These are phyloP conservation scores for Teratosphaeria nubilosa DNA, from an alignment of 2,329 filamentous ascomycete species.

Conservation along the genomic window DNA sequence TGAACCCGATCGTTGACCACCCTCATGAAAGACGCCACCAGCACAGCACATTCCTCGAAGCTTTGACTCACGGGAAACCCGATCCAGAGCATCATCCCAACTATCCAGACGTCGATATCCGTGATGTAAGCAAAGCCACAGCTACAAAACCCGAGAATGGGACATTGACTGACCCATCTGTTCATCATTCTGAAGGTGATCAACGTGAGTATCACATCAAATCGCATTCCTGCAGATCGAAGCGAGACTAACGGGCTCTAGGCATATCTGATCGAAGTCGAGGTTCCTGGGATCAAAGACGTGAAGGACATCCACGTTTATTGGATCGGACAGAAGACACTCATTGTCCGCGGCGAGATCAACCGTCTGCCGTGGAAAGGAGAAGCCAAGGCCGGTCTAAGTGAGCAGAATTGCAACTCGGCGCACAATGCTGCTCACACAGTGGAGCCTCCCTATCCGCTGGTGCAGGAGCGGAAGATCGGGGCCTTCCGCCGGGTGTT, in stretches of 20 bases:
- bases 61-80: constrained; percentile 5
- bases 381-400: not conserved
- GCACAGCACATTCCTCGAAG: constrained; percentile 7
- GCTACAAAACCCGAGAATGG: not conserved
- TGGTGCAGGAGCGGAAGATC: constrained; percentile 4
- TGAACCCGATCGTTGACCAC: constrained; percentile 4
- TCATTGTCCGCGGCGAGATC: not conserved
- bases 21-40: constrained; percentile 9
- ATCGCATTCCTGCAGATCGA: not conserved
- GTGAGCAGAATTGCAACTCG: not conserved
- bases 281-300: not conserved
- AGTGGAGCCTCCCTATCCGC: constrained; percentile 1
- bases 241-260: not conserved
- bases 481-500: constrained; percentile 9
- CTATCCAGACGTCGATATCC: constrained; percentile 10
- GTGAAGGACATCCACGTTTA: not conserved
- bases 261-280: not conserved
- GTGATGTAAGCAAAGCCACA: constrained; percentile 2
- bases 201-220: not conserved
- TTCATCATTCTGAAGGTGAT: constrained; percentile 8
- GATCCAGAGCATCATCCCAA: constrained; percentile 8
- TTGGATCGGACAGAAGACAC: not conserved
- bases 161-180: constrained; percentile 3
- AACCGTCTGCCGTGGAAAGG: not conserved
- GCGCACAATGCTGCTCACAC: not conserved